Evolutionary conservation across 164 flowering plant genomes (phyloP), one percentile per base, ranked within the genome.

Genomic region (Euptelea pleiosperma): DNA sequence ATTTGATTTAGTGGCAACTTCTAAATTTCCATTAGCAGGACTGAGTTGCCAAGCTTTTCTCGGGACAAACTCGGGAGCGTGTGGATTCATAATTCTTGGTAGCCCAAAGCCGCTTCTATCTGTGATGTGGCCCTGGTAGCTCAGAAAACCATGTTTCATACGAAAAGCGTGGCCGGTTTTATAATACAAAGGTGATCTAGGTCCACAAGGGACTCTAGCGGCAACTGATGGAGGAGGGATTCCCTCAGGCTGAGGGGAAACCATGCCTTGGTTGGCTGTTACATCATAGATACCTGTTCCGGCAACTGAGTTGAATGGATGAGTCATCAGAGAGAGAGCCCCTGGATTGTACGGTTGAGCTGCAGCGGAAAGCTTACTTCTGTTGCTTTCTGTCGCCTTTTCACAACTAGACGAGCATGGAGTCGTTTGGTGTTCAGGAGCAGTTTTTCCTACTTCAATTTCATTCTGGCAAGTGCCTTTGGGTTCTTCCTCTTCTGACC

Each of bases 331-430:
- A 47, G 82, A 51, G 21, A 59, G 39, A 31, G 77, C 21, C 22
- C 78, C 75, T 1, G 98, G 98, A 60, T 64, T 83, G 76, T 84
- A 92, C 18, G 98, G 98, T 52, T 62, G 79, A 57, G 98, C 98
- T 35, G 88, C 74, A 54, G 96, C 96, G 10, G 98, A 92, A 48
- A 92, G 93, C 76, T 86, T 87, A 55, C 86, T 82, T 33, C 79
- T 81, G 60, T 79, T 84, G 47, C 72, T 53, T 73, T 77, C 85
- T 19, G 30, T 37, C 16, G 64, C 30, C 40, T 74, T 84, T 30
- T 73, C 80, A 52, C 56, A 44, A 46, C 61, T 44, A 14, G 58
- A 55, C 6, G 52, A 18, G 49, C 35, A 31, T 31, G 75, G 51
- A 51, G 39, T 40, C 41, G 60, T 74, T 28, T 67, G 72, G 22